Evolutionary conservation across 805 yeast species (phyloP), one percentile per base, ranked within the genome.

Genomic region (Kazachstania kunashirensis): DNA sequence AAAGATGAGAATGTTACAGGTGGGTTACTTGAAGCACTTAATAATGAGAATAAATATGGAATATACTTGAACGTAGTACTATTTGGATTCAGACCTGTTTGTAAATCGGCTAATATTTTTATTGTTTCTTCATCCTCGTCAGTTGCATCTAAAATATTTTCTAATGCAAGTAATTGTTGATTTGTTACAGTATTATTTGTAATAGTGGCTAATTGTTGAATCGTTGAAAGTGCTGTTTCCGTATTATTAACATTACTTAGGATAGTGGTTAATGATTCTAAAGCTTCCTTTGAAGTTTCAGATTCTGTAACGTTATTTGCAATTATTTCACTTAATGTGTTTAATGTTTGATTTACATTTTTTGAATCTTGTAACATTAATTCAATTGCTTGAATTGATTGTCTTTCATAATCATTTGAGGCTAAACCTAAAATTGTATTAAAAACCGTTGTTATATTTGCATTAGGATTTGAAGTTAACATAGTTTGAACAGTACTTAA

Each of bases 11-110:
- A 47, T 4, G 55, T 46, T 7, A 34, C 40, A 24, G 48, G 33
- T 11, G 58, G 47, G 41, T 53, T 37, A 8, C 37, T 38, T 4
- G 61, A 52, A 6, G 50, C 41, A 25, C 27, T 31, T 16, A 57
- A 19, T 31, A 59, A 37, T 3, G 37, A 20, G 38, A 51, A 50
- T 21, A 53, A 37, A 5, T 43, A 40, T 24, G 55, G 52, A 20
- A 51, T 34, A 32, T 50, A 50, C 27, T 41, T 24, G 15, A 48
- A 45, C 2, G 54, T 33, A 11, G 47, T 20, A 24, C 46, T 37
- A 13, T 44, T 40, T 9, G 45, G 39, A 15, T 44, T 36, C 24
- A 53, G 20, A 21, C 45, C 48, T 3, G 41, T 9, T 16, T 48
- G 40, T 35, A 53, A 34, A 6, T n/a, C 5, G n/a, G 29, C 20